Conservation (phyloP, 768 basidiomycete genomes). For the Sarcodon aspratus region DNA sequence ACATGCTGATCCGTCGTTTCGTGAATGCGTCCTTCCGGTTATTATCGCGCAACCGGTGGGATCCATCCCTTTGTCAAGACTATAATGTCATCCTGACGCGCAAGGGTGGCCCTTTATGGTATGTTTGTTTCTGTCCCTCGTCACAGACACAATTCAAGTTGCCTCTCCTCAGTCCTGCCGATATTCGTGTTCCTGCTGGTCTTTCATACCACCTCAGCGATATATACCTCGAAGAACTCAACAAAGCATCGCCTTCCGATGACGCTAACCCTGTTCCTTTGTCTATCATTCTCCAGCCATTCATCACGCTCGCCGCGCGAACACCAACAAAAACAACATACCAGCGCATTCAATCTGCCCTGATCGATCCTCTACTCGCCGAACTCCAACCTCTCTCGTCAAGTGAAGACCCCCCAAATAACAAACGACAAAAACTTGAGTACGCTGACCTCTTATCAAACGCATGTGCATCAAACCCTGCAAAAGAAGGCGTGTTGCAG, state of each 20-base stretch:
- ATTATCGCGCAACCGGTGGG: constrained; percentile 65
- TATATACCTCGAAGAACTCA: constrained; percentile 82
- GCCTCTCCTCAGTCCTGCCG: constrained; percentile 38
- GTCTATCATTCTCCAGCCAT: constrained; percentile 51
- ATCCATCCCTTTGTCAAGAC: constrained; percentile 33
- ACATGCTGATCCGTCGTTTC: constrained; percentile 87
- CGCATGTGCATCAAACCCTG: constrained; percentile 35
- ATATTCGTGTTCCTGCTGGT: constrained; percentile 64
- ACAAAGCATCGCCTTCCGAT: constrained; percentile 36
- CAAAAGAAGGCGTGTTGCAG: constrained; percentile 24
- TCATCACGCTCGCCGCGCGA: constrained; percentile 58
- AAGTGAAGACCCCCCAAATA: constrained; percentile 7
- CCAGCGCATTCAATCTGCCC: constrained; percentile 55
- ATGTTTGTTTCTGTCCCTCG: constrained; percentile 9
- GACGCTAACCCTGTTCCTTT: constrained; percentile 33
- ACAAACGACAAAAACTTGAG: constrained; percentile 27
- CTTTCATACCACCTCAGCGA: constrained; percentile 83
- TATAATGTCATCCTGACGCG: constrained; percentile 60
- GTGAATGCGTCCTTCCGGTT: constrained; percentile 79
- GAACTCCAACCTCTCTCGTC: constrained; percentile 26
- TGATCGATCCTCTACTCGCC: constrained; percentile 60
- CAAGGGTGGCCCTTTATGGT: constrained; percentile 83
- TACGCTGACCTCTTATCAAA: constrained; percentile 40
- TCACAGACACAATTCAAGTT: neutral
- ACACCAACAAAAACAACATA: constrained; percentile 56